Conservation (phyloP, 345 rosid species). For the Excoecaria cochinchinensis region DNA sequence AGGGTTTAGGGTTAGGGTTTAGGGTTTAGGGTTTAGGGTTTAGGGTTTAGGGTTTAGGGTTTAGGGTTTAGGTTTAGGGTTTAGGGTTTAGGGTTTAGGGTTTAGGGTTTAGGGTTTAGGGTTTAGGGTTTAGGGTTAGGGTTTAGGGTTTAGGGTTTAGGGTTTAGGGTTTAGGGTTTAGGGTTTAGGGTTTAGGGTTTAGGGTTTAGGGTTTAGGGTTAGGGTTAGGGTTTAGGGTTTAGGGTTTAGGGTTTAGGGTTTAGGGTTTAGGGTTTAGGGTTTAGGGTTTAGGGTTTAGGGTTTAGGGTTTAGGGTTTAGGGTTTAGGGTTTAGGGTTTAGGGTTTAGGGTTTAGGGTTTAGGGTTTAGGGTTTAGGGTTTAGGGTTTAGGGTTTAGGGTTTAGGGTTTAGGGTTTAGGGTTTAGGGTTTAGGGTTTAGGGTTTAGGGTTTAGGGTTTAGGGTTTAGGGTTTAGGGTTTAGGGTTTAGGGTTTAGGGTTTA, state of each 20-base stretch:
- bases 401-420: slow-evolving; percentile 33
- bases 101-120: slow-evolving; percentile 15
- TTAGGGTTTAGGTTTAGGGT: slow-evolving; percentile 23
- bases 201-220: slow-evolving; percentile 20
- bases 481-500: slow-evolving; percentile 21
- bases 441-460: slow-evolving; percentile 30
- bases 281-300: slow-evolving; percentile 30
- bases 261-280: slow-evolving; percentile 25
- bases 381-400: slow-evolving; percentile 31
- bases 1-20: slow-evolving; percentile 21
- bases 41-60: slow-evolving; percentile 16
- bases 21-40: slow-evolving; percentile 22
- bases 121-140: slow-evolving; percentile 13
- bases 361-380: slow-evolving; percentile 24
- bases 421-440: slow-evolving; percentile 29
- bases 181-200: slow-evolving; percentile 23
- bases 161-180: slow-evolving; percentile 19
- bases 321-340: slow-evolving; percentile 31
- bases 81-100: slow-evolving; percentile 18
- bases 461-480: slow-evolving; percentile 27
- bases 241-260: slow-evolving; percentile 36
- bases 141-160: slow-evolving; percentile 15
- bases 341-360: slow-evolving; percentile 21
- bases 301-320: slow-evolving; percentile 27
- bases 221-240: slow-evolving; percentile 29